Percentiles rank a stretch among this genome's conserved stretches.
Conservation (phyloP, 2,329 filamentous ascomycete genomes). For the Apiospora hydei region DNA sequence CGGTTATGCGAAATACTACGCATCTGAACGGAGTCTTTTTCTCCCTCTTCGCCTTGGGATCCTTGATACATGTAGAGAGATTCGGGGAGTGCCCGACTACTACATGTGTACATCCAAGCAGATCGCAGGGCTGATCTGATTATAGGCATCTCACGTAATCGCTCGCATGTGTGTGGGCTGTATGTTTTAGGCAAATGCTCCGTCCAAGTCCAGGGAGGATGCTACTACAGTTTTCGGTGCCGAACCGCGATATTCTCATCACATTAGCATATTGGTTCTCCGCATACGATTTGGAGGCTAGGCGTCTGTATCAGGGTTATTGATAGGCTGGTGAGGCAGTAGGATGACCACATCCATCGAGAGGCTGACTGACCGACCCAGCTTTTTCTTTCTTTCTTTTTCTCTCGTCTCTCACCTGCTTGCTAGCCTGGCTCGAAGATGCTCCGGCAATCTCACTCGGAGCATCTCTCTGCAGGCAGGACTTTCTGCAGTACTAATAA, state of each 20-base stretch:
- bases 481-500: neutral
- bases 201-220: neutral
- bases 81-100: neutral
- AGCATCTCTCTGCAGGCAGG: conserved; percentile 3
- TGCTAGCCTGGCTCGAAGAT: conserved; percentile 4
- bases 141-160: conserved; percentile 16
- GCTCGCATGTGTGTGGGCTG: neutral
- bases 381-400: neutral
- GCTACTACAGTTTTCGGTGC: neutral
- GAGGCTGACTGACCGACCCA: conserved; percentile 19
- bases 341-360: conserved; percentile 12
- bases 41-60: neutral
- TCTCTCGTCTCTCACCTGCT: too few relatives aligned
- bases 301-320: neutral
- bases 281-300: conserved; percentile 7
- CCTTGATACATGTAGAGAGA: neutral
- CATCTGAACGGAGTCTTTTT: neutral
- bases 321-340: neutral
- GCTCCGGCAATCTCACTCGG: conserved; percentile 12
- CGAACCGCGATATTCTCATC: conserved; percentile 14
- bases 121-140: conserved; percentile 21
- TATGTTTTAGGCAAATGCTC: neutral
- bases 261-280: conserved; percentile 7
- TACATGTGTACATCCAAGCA: neutral
- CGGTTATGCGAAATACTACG: neutral